These are phyloP conservation scores for Picea mariana DNA, from an alignment of 83 land plant genomes.

Conservation along the genomic window DNA sequence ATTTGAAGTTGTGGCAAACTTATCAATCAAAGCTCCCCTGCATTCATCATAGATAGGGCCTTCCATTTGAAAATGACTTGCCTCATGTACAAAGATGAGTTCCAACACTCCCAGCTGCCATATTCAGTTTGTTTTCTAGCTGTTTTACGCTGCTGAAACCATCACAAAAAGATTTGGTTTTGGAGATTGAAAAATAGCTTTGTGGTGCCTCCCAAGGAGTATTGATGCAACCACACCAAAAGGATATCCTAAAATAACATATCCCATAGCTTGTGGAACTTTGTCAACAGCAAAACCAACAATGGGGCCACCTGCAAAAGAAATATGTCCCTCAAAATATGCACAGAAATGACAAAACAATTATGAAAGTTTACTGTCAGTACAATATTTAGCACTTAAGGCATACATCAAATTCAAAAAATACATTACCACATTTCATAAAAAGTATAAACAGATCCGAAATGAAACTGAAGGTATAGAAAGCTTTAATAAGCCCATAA, in stretches of 20 bases:
- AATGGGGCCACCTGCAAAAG: too few species aligned
- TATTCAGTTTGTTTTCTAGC: conserved; percentile 72
- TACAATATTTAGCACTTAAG: too few species aligned
- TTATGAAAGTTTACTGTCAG: too few species aligned
- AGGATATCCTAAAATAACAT: conserved; percentile 61
- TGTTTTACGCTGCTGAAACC: conserved; percentile 96
- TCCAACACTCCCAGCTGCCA: conserved; percentile 72
- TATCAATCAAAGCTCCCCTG: conserved; percentile 59
- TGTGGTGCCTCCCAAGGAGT: conserved; percentile 48
- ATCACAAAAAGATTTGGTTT: conserved; percentile 93
- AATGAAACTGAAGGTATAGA: too few species aligned
- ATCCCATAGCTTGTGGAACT: conserved; percentile 85
- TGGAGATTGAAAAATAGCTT: conserved; percentile 55
- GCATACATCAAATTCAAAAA: too few species aligned
- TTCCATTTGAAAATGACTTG: conserved; percentile 93
- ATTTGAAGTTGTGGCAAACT: too few species aligned
- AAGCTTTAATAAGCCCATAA: too few species aligned
- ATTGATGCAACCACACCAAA: conserved; percentile 51
- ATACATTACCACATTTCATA: too few species aligned
- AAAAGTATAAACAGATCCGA: too few species aligned
- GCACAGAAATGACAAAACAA: too few species aligned
- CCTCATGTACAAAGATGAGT: conserved; percentile 75
- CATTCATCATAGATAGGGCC: conserved; percentile 79
- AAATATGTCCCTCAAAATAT: too few species aligned
- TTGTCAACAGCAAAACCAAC: too few species aligned